Conservation (phyloP, 495 filamentous ascomycete genomes). For the Elaphomyces granulatus region DNA sequence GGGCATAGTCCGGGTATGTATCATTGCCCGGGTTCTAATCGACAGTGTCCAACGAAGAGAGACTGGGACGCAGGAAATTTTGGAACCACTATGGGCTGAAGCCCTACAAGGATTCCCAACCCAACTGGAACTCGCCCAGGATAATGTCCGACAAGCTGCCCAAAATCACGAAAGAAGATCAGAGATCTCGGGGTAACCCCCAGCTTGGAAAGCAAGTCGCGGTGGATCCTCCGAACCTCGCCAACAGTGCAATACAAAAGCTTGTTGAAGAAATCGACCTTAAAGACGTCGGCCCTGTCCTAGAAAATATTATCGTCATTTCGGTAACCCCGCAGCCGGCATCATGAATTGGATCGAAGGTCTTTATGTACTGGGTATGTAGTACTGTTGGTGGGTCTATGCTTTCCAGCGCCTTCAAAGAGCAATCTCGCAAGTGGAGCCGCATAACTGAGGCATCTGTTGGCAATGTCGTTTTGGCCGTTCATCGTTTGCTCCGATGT, state of each 20-base stretch:
- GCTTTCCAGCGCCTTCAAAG: slow-evolving; percentile 32
- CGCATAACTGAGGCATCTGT: slow-evolving; percentile 32
- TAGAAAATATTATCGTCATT: slow-evolving; percentile 3
- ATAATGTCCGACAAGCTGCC: too few species aligned
- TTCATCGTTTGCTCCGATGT: slow-evolving; percentile 32
- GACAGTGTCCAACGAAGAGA: too few species aligned
- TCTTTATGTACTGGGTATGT: slow-evolving; percentile 11
- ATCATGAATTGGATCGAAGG: slow-evolving; percentile 13
- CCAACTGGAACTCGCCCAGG: too few species aligned
- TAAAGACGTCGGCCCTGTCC: slow-evolving; percentile 1
- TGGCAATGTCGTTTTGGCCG: slow-evolving; percentile 25
- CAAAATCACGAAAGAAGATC: too few species aligned
- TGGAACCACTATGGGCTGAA: too few species aligned
- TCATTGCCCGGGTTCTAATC: too few species aligned
- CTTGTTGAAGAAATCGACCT: not conserved
- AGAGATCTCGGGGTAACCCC: too few species aligned
- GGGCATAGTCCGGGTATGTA: too few species aligned
- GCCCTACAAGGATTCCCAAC: too few species aligned
- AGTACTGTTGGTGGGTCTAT: slow-evolving; percentile 19
- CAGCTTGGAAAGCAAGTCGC: too few species aligned
- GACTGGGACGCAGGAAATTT: too few species aligned
- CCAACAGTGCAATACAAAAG: not conserved
- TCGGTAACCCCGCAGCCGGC: slow-evolving; percentile 4
- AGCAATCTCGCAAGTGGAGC: slow-evolving; percentile 42
- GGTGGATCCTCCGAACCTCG: too few species aligned